phyloP scores from a whole-genome alignment of 1,284 basidiomycete species.

The Moesziomyces aphidis region DNA sequence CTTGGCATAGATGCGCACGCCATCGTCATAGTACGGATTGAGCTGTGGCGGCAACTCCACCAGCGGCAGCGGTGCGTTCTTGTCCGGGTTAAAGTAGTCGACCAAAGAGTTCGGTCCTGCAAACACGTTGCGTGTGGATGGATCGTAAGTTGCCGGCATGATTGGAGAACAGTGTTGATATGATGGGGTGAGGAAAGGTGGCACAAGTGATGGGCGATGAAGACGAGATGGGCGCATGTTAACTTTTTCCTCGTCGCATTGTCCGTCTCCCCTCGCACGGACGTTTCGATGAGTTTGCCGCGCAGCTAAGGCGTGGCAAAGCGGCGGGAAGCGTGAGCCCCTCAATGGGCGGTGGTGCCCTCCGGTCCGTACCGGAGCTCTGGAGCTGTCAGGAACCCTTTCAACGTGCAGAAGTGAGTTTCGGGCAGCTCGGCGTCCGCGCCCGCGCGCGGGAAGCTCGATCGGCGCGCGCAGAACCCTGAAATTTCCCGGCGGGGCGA shows the following conservation, averaged over 20 bases:
- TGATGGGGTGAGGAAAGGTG: no score
- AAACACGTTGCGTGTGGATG: conserved; percentile 32
- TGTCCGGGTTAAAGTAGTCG: conserved; percentile 51
- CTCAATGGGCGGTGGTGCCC: no score
- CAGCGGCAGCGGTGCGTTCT: conserved; percentile 39
- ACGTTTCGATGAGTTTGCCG: no score
- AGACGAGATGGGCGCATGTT: background rate
- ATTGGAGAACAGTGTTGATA: background rate
- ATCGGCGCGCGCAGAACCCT: background rate
- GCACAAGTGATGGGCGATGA: no score
- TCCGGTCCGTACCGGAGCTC: no score
- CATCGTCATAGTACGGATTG: conserved; percentile 40
- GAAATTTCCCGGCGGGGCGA: no score
- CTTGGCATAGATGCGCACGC: conserved; percentile 52
- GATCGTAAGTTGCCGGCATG: conserved; percentile 17
- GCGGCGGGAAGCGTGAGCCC: no score
- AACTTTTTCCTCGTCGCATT: conserved; percentile 2
- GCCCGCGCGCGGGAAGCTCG: background rate
- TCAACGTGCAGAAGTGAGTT: no score
- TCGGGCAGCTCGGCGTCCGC: no score
- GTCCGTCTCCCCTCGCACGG: no score
- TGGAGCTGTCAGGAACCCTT: no score
- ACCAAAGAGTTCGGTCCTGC: conserved; percentile 28
- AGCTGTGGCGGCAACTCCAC: conserved; percentile 44
- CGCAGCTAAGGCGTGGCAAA: no score